A percentile compares a stretch with the other conserved stretches of the same genome.
phyloP scores from a whole-genome alignment of 2,329 filamentous ascomycete species.

The Claviceps sp. region DNA sequence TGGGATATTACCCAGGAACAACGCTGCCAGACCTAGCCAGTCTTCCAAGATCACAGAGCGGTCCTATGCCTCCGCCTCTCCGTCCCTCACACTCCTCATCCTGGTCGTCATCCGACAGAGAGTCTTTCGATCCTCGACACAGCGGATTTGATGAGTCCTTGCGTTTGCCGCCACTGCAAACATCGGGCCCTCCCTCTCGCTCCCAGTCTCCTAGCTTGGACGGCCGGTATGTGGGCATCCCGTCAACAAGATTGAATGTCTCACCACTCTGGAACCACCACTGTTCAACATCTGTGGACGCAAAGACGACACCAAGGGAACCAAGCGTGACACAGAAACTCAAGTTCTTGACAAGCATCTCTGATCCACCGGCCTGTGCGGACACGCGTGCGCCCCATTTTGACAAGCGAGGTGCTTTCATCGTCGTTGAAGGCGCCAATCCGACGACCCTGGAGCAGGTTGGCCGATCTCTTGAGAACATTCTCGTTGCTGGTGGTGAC shows the following conservation, averaged over 20 bases:
- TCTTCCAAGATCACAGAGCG: slow-evolving; percentile 20
- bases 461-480: slow-evolving; percentile 50
- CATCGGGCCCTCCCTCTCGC: slow-evolving; percentile 20
- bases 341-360: slow-evolving; percentile 61
- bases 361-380: slow-evolving; percentile 45
- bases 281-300: slow-evolving; percentile 21
- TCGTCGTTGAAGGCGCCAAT: slow-evolving; percentile 70
- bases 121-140: slow-evolving; percentile 24
- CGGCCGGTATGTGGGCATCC: slow-evolving; percentile 14
- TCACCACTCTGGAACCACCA: slow-evolving; percentile 3
- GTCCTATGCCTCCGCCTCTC: slow-evolving; percentile 42
- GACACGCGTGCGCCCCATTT: slow-evolving; percentile 18
- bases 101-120: slow-evolving; percentile 18
- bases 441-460: slow-evolving; percentile 36
- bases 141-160: slow-evolving; percentile 41
- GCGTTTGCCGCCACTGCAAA: slow-evolving; percentile 40
- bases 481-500: slow-evolving; percentile 36
- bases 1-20: slow-evolving; percentile 13
- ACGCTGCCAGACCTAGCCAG: slow-evolving; percentile 17
- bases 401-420: slow-evolving; percentile 57
- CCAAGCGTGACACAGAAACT: slow-evolving; percentile 64
- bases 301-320: slow-evolving; percentile 20
- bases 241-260: slow-evolving; percentile 14
- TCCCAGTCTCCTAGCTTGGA: slow-evolving; percentile 15
- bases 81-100: slow-evolving; percentile 23